Evolutionary conservation across 1,139 yeast species (phyloP).

Genomic region (Wickerhamomyces sp.): DNA sequence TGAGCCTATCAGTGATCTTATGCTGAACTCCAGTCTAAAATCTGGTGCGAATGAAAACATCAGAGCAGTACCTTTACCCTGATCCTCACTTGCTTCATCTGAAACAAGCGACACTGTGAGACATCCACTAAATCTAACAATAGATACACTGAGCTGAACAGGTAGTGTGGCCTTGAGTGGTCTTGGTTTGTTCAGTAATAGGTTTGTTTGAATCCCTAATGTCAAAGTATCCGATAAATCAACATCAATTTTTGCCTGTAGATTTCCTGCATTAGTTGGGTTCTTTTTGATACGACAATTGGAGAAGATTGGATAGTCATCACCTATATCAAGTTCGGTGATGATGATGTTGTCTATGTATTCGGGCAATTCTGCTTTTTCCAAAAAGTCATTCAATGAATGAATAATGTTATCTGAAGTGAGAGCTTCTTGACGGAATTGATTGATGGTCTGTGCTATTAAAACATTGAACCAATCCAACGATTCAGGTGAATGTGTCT

Average conservation of each 20-base stretch:
- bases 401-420: slow-evolving; percentile 79
- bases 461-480: slow-evolving; percentile 96
- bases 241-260: slow-evolving; percentile 92
- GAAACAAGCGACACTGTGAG: slow-evolving; percentile 57
- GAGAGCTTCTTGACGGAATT: slow-evolving; percentile 81
- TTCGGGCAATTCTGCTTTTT: slow-evolving; percentile 54
- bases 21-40: slow-evolving; percentile 79
- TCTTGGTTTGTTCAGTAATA: slow-evolving; percentile 79
- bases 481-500: slow-evolving; percentile 82
- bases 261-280: slow-evolving; percentile 34
- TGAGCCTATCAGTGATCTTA: slow-evolving; percentile 85
- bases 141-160: slow-evolving; percentile 75
- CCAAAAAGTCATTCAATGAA: slow-evolving; percentile 54
- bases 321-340: slow-evolving; percentile 89
- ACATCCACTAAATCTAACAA: slow-evolving; percentile 91
- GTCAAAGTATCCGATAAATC: slow-evolving; percentile 88
- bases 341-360: slow-evolving; percentile 74
- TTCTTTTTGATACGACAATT: slow-evolving; percentile 79
- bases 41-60: slow-evolving; percentile 91
- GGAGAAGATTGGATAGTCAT: slow-evolving; percentile 91
- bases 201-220: slow-evolving; percentile 79
- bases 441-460: slow-evolving; percentile 85
- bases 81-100: slow-evolving; percentile 18
- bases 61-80: slow-evolving; percentile 58
- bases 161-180: slow-evolving; percentile 84